Evolutionary conservation across 441 rosid species (phyloP).

Genomic region (Dalechampia spathulata): DNA sequence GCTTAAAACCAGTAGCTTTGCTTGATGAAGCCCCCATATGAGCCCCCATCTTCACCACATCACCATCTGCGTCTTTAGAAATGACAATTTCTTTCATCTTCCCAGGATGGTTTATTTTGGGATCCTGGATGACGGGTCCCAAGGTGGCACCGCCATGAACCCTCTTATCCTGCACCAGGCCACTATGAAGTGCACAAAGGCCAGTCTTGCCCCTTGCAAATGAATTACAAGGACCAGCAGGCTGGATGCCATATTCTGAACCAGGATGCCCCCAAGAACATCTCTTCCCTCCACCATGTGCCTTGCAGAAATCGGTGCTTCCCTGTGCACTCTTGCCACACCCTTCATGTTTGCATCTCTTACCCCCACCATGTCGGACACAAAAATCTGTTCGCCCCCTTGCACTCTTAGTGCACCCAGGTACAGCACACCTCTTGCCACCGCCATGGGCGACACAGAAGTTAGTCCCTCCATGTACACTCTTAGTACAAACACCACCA

Average conservation of each 20-base stretch:
- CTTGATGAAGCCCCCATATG: slow-evolving; percentile 22
- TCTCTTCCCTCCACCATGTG: slow-evolving; percentile 98
- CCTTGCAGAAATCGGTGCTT: slow-evolving; percentile 94
- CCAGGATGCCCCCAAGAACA: slow-evolving; percentile 93
- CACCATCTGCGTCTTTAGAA: slow-evolving; percentile 57
- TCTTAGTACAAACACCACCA: slow-evolving; percentile 76
- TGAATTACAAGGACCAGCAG: slow-evolving; percentile 65
- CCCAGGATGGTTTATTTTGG: slow-evolving; percentile 32
- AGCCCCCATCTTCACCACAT: slow-evolving; percentile 28
- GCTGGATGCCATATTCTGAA: slow-evolving; percentile 50
- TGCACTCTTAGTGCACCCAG: slow-evolving; percentile 93
- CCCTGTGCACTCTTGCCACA: slow-evolving; percentile 98
- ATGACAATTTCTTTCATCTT: slow-evolving; percentile 42
- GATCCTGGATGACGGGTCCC: slow-evolving; percentile 51
- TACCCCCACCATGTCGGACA: slow-evolving; percentile 98
- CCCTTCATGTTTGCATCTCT: slow-evolving; percentile 75
- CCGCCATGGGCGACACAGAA: slow-evolving; percentile 99
- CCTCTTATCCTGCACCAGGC: slow-evolving; percentile 80
- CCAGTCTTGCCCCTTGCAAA: slow-evolving; percentile 91
- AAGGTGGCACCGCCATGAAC: slow-evolving; percentile 77
- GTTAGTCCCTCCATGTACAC: slow-evolving; percentile 98
- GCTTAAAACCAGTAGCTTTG: slow-evolving; percentile 30
- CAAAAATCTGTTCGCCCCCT: slow-evolving; percentile 94
- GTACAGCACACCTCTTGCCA: slow-evolving; percentile 85
- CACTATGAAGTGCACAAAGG: slow-evolving; percentile 79